Conservation (phyloP, 2,329 filamentous ascomycete species). For the Volutella citrinella region DNA sequence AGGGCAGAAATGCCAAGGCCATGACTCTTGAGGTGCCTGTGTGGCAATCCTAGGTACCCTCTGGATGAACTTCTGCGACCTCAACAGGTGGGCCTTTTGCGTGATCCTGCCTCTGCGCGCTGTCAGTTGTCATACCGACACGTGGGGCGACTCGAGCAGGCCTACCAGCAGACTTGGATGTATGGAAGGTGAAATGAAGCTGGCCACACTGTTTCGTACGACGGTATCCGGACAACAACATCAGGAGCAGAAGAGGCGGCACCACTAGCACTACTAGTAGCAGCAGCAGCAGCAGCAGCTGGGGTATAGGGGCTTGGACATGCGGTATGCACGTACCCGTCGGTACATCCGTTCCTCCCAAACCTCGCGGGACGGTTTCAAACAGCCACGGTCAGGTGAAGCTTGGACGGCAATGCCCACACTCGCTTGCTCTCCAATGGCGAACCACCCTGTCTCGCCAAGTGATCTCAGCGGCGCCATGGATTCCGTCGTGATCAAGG, state of each 20-base stretch:
- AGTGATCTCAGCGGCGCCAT: too few relatives aligned
- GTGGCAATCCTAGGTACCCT: background rate
- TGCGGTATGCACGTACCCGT: conserved; percentile 25
- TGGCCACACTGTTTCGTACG: background rate
- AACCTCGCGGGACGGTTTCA: conserved; percentile 17
- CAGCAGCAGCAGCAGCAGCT: too few relatives aligned
- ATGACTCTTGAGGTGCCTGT: too few relatives aligned
- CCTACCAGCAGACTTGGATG: background rate
- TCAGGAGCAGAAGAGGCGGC: too few relatives aligned
- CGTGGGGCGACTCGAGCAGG: conserved; percentile 23
- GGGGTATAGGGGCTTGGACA: conserved; percentile 19
- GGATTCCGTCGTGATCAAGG: too few relatives aligned
- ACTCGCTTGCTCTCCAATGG: too few relatives aligned
- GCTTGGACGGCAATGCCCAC: conserved; percentile 3
- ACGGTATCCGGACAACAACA: background rate
- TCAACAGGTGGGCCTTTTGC: conserved; percentile 12
- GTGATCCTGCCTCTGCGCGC: conserved; percentile 8
- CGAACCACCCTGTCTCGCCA: too few relatives aligned
- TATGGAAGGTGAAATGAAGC: background rate
- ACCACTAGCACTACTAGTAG: too few relatives aligned
- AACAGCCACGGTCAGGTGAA: conserved; percentile 11
- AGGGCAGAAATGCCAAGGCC: too few relatives aligned
- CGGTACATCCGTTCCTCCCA: conserved; percentile 19
- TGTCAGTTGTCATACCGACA: conserved; percentile 23
- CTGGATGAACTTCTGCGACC: conserved; percentile 4